Evolutionary conservation across 2,329 filamentous ascomycete species (phyloP).

Genomic region (Colletotrichum sp.): DNA sequence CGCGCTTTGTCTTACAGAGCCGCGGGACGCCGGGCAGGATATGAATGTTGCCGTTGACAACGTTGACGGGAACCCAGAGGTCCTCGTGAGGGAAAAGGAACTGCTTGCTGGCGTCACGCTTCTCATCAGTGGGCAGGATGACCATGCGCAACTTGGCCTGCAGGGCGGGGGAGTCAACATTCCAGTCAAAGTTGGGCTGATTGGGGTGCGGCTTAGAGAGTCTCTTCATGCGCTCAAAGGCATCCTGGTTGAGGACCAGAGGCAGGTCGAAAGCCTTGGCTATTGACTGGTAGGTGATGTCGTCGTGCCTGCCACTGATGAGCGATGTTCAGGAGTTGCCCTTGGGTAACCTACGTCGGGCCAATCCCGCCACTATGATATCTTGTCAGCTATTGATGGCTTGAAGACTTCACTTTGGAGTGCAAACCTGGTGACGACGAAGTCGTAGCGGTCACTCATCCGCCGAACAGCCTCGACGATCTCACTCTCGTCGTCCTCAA

Average conservation of each 20-base stretch:
- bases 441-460: conserved; percentile 90
- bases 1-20: conserved; percentile 62
- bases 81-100: conserved; percentile 80
- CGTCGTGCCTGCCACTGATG: conserved; percentile 75
- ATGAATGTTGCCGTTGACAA: conserved; percentile 92
- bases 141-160: conserved; percentile 92
- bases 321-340: neutral
- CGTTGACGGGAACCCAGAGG: conserved; percentile 87
- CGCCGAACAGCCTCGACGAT: conserved; percentile 86
- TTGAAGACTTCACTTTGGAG: neutral
- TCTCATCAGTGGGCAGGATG: conserved; percentile 77
- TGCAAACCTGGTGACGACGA: conserved; percentile 81
- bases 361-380: conserved; percentile 81
- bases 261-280: conserved; percentile 85
- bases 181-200: conserved; percentile 83
- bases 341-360: conserved; percentile 72
- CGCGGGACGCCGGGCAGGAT: conserved; percentile 90
- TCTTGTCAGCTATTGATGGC: conserved; percentile 14
- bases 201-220: conserved; percentile 76
- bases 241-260: conserved; percentile 77
- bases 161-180: conserved; percentile 77
- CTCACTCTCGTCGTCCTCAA: conserved; percentile 88
- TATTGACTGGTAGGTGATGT: conserved; percentile 96
- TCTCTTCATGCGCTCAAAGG: conserved; percentile 82
- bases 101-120: conserved; percentile 70